These are phyloP conservation scores for Puccinia hordei DNA, from an alignment of 1,284 basidiomycete species.

Conservation along the genomic window DNA sequence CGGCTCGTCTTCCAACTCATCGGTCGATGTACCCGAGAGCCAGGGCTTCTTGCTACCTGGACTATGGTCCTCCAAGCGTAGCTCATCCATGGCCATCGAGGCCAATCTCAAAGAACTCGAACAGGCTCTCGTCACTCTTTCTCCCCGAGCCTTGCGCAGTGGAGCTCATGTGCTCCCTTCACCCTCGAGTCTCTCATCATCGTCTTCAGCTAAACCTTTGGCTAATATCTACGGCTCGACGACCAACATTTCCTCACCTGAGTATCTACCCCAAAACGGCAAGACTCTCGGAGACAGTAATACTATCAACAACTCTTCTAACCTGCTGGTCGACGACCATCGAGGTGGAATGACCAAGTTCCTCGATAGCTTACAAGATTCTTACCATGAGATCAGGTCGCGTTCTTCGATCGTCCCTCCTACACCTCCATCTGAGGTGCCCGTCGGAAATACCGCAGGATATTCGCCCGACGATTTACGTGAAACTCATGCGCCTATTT, in stretches of 20 bases:
- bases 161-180: background rate
- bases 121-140: conserved; percentile 26
- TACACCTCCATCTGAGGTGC: background rate
- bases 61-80: background rate
- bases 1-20: background rate
- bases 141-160: conserved; percentile 20
- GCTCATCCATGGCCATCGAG: conserved; percentile 27
- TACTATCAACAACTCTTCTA: background rate
- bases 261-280: background rate
- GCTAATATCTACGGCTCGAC: background rate
- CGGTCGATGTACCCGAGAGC: background rate
- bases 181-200: background rate
- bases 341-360: background rate
- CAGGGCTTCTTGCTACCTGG: background rate
- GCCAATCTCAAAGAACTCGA: conserved; percentile 41
- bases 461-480: no score
- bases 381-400: background rate
- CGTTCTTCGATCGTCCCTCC: background rate
- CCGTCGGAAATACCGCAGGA: background rate
- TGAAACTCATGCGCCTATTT: background rate
- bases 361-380: conserved; percentile 31
- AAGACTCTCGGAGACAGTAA: no score
- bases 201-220: background rate
- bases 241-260: background rate
- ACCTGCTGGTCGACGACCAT: background rate